Evolutionary conservation across 441 rosid genomes (phyloP).

Genomic region (Jatropha podagrica): DNA sequence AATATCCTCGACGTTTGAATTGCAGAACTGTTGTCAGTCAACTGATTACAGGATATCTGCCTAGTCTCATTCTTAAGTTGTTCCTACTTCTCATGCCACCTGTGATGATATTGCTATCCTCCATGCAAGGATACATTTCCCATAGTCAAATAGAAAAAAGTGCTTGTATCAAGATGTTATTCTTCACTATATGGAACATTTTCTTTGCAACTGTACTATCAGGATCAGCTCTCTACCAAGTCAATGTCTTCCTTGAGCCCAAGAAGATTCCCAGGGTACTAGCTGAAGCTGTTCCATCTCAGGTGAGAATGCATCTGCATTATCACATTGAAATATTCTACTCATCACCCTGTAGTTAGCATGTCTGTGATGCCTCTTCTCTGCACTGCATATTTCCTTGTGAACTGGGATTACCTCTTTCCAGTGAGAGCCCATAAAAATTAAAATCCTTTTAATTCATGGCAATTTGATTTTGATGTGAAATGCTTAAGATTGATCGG

Average conservation of each 20-base stretch:
- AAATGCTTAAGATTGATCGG: background rate
- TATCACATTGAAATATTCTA: background rate
- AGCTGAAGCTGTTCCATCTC: slow-evolving; percentile 84
- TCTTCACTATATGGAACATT: slow-evolving; percentile 81
- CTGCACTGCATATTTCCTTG: background rate
- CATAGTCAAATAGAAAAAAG: slow-evolving; percentile 69
- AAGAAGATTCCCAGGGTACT: slow-evolving; percentile 67
- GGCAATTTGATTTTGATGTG: background rate
- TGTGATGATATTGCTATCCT: slow-evolving; percentile 63
- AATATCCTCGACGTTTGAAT: slow-evolving; percentile 18
- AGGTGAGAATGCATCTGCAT: slow-evolving; percentile 44
- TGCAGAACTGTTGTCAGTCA: slow-evolving; percentile 70
- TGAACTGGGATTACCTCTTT: background rate
- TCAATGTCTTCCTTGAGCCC: slow-evolving; percentile 70
- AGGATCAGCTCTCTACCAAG: slow-evolving; percentile 71
- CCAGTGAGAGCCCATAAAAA: background rate
- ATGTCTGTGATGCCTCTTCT: background rate
- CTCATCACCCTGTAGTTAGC: background rate
- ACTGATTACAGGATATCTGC: slow-evolving; percentile 93
- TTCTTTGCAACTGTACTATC: slow-evolving; percentile 84
- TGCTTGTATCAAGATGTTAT: slow-evolving; percentile 72
- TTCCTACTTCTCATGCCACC: slow-evolving; percentile 71
- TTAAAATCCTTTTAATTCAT: background rate
- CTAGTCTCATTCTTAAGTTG: slow-evolving; percentile 72
- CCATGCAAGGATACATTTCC: slow-evolving; percentile 79